phyloP scores from a whole-genome alignment of 495 filamentous ascomycete species.

The Neurospora sp. region DNA sequence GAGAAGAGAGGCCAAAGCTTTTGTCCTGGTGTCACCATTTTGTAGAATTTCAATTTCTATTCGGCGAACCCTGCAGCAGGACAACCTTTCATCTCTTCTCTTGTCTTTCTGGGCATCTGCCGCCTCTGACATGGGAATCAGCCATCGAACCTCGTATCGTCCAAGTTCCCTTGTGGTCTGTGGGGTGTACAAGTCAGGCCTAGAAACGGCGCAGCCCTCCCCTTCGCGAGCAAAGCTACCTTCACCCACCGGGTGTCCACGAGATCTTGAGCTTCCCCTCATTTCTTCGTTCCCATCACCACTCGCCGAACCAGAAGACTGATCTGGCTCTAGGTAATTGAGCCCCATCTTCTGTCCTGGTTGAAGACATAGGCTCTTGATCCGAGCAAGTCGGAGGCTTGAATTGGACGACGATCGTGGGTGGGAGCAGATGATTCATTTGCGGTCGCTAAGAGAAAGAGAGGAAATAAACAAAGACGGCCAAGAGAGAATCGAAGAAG shows the following conservation, averaged over 20 bases:
- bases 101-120: background rate
- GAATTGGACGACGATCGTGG: background rate
- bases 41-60: background rate
- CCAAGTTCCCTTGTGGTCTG: background rate
- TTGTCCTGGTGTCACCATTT: background rate
- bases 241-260: background rate
- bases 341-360: background rate
- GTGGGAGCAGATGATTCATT: background rate
- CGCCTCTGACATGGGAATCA: background rate
- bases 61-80: background rate
- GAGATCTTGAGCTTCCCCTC: background rate
- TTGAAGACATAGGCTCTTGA: background rate
- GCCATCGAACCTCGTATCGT: background rate
- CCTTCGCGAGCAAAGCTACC: background rate
- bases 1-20: background rate
- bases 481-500: background rate
- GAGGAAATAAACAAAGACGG: background rate
- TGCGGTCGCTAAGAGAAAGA: background rate
- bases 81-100: background rate
- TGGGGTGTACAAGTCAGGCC: background rate
- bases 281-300: background rate
- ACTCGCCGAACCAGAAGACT: background rate
- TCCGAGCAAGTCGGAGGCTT: background rate
- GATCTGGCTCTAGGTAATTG: background rate
- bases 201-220: background rate